phyloP scores from a whole-genome alignment of 257 asterid species.

The Coffea eugenioides region DNA sequence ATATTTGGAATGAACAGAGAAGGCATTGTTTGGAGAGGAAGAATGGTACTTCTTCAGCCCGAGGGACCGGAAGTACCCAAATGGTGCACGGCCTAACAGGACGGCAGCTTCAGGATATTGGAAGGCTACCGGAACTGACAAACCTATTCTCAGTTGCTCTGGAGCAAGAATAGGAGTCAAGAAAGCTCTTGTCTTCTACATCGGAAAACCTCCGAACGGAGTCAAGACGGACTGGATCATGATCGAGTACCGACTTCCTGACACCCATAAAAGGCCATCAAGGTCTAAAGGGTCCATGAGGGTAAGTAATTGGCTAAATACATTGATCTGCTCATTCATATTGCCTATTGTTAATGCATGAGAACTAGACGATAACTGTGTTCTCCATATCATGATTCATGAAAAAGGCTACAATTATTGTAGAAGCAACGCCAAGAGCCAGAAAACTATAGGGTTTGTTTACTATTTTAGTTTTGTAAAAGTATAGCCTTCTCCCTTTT shows the following conservation, averaged over 20 bases:
- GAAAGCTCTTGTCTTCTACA: constrained; percentile 58
- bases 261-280: constrained; percentile 30
- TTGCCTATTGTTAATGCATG: not conserved
- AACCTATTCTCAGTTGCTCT: constrained; percentile 36
- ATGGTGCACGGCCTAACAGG: constrained; percentile 64
- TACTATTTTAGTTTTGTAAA: not conserved
- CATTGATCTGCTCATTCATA: not conserved
- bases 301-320: constrained; percentile 32
- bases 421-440: not conserved
- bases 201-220: constrained; percentile 53
- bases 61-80: constrained; percentile 61
- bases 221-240: constrained; percentile 57
- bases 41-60: constrained; percentile 73
- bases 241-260: constrained; percentile 62
- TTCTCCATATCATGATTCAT: not conserved
- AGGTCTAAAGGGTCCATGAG: constrained; percentile 59
- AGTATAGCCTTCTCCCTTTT: not conserved
- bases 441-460: not conserved
- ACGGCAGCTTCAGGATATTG: constrained; percentile 56
- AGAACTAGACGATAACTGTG: not conserved
- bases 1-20: constrained; percentile 27
- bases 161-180: constrained; percentile 58
- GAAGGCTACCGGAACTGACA: constrained; percentile 69
- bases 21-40: constrained; percentile 48
- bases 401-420: not conserved